A percentile compares a stretch with the other conserved stretches of the same genome.
phyloP scores from a whole-genome alignment of 2,329 filamentous ascomycete species.

The Xylaria sp. region DNA sequence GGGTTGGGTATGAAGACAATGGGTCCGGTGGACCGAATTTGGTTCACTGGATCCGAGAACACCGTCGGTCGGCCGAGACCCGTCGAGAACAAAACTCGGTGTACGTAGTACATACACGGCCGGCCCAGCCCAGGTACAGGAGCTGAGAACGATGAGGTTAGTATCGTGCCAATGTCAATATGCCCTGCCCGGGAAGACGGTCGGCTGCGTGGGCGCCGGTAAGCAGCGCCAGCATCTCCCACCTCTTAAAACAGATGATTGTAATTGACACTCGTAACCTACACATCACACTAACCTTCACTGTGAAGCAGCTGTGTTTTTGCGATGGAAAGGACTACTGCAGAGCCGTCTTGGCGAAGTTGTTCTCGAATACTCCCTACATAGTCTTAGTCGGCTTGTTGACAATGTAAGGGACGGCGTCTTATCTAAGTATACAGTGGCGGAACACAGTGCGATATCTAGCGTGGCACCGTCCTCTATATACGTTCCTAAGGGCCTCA shows the following conservation, averaged over 20 bases:
- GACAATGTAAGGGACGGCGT: not conserved
- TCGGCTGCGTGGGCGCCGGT: not conserved
- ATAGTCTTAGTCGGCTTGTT: not conserved
- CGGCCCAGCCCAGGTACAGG: not conserved
- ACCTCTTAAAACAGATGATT: not conserved
- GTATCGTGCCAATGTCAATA: not conserved
- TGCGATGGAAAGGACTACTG: conserved; percentile 1
- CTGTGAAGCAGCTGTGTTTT: not conserved
- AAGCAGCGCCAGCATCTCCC: not conserved
- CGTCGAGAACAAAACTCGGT: conserved; percentile 8
- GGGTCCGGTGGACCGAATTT: conserved; percentile 13
- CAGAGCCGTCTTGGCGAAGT: conserved; percentile 7
- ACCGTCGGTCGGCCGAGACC: not conserved
- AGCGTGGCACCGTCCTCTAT: not conserved
- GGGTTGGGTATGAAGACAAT: conserved; percentile 37
- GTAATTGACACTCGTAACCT: not conserved
- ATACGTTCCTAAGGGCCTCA: not conserved
- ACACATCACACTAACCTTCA: not conserved
- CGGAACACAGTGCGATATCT: not conserved
- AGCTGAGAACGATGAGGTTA: not conserved
- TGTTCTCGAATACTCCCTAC: conserved; percentile 19
- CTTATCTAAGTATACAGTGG: not conserved
- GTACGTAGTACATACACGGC: not conserved
- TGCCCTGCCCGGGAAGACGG: not conserved
- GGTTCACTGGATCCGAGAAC: conserved; percentile 12